Evolutionary conservation across 768 basidiomycete genomes (phyloP), one percentile per base, ranked within the genome.

Genomic region (Termitomyces sp.): DNA sequence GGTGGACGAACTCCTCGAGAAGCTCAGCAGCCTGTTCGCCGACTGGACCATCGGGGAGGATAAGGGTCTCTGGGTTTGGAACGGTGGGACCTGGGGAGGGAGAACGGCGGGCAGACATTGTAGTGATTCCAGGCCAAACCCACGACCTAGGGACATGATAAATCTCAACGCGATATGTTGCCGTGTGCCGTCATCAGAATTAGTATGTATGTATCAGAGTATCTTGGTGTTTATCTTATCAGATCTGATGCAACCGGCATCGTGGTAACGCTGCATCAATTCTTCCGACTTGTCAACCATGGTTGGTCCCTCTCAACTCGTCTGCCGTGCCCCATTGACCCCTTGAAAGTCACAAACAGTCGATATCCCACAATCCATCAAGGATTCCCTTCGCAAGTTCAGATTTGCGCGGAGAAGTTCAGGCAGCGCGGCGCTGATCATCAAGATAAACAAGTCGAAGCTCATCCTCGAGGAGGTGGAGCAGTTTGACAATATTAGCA

Each of bases 401-500:
- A 77, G 83, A 18, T 82, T 84, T 62, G 80, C 91, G 15, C 90
- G 92, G 59, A 84, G 89, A 24, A 85, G 81, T 68, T 82, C 81
- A 48, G 90, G 87, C 42, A 88, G 81, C 66, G 88, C 92, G 28
- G 94, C 92, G 16, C 79, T 96, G 57, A 77, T 94, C 66, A 87
- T 96, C 74, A 96, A 95, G 85, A 92, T 96, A 76, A 89, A 95
- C 81, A 95, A 92, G 79, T 74, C 79, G 44, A 80, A 87, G 67
- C 82, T 96, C 60, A 69, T 86, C 65, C 90, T 97, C 89, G 89
- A 90, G 70, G 88, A 92, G 68, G 90, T 87, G 36, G 91, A 94
- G 58, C 85, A 88, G 69, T 88, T 91, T 65, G 87, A 90, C 68
- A 76, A 85, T 62, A 88, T 92, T 62, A 81, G 81, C 58, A 85